These are phyloP conservation scores for Ehretia macrophylla DNA, from an alignment of 257 asterid species.

Conservation along the genomic window DNA sequence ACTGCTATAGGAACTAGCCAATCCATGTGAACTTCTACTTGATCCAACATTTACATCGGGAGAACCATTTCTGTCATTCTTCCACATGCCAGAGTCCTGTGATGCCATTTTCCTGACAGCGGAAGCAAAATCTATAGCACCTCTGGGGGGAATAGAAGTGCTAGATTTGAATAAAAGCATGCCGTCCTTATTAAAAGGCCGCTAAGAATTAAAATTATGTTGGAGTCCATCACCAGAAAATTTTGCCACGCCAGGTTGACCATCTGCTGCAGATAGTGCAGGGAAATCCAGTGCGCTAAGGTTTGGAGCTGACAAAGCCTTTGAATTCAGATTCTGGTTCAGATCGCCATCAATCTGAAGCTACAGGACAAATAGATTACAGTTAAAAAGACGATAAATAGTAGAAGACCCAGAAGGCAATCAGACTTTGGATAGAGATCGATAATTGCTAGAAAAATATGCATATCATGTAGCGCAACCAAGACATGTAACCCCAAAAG, in stretches of 20 bases:
- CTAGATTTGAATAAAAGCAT: conserved; percentile 41
- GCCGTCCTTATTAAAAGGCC: conserved; percentile 43
- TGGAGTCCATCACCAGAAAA: conserved; percentile 46
- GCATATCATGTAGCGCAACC: too few species aligned
- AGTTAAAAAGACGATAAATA: too few species aligned
- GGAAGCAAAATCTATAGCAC: conserved; percentile 66
- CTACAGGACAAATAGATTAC: conserved; percentile 31
- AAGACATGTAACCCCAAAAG: too few species aligned
- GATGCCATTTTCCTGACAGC: conserved; percentile 74
- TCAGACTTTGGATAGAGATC: too few species aligned
- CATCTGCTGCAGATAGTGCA: conserved; percentile 66
- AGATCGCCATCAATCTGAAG: conserved; percentile 70
- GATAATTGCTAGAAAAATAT: too few species aligned
- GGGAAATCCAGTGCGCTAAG: conserved; percentile 80
- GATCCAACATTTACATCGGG: conserved; percentile 62
- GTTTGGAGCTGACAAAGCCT: conserved; percentile 64
- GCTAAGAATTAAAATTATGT: conserved; percentile 42
- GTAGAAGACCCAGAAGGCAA: too few species aligned
- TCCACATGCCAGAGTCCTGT: conserved; percentile 76
- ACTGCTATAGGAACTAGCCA: conserved; percentile 51
- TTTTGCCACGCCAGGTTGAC: conserved; percentile 42
- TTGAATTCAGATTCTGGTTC: conserved; percentile 49
- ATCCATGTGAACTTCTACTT: conserved; percentile 64
- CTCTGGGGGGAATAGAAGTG: conserved; percentile 61
- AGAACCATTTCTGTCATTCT: conserved; percentile 56